A percentile compares a stretch with the other conserved stretches of the same genome.
Conservation (phyloP, 345 rosid species). For the Conringia planisiliqua region DNA sequence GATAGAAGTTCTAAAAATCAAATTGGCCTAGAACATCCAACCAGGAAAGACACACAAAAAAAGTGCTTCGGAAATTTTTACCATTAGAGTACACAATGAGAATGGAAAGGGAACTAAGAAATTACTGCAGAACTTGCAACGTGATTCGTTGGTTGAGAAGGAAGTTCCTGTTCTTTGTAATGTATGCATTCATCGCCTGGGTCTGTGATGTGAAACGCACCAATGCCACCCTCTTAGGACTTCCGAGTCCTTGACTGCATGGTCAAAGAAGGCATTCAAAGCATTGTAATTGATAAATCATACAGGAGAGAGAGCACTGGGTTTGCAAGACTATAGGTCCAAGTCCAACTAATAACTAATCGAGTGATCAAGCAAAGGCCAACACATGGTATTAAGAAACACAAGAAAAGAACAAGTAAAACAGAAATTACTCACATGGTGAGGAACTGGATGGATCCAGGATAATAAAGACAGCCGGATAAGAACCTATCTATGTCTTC, state of each 20-base stretch:
- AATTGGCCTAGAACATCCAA: slow-evolving; percentile 1
- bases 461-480: slow-evolving; percentile 56
- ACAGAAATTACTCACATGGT: slow-evolving; percentile 37
- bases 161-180: slow-evolving; percentile 56
- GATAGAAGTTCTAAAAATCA: neutral
- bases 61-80: neutral
- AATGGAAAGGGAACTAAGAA: neutral
- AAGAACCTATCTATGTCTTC: slow-evolving; percentile 79
- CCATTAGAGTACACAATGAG: neutral
- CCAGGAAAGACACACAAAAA: neutral
- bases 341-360: neutral
- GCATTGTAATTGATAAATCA: neutral
- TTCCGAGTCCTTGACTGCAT: slow-evolving; percentile 41
- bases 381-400: neutral
- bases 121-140: slow-evolving; percentile 64
- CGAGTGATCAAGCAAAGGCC: neutral
- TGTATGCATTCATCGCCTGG: slow-evolving; percentile 61
- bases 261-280: neutral
- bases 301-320: neutral
- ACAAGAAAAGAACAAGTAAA: neutral
- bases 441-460: slow-evolving; percentile 42
- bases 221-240: slow-evolving; percentile 36
- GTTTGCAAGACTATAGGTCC: neutral
- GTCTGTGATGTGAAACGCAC: slow-evolving; percentile 50
- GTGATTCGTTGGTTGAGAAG: slow-evolving; percentile 58